Evolutionary conservation across 2,329 filamentous ascomycete species (phyloP), one percentile per base, ranked within the genome.

Genomic region (Epichloe typhina): DNA sequence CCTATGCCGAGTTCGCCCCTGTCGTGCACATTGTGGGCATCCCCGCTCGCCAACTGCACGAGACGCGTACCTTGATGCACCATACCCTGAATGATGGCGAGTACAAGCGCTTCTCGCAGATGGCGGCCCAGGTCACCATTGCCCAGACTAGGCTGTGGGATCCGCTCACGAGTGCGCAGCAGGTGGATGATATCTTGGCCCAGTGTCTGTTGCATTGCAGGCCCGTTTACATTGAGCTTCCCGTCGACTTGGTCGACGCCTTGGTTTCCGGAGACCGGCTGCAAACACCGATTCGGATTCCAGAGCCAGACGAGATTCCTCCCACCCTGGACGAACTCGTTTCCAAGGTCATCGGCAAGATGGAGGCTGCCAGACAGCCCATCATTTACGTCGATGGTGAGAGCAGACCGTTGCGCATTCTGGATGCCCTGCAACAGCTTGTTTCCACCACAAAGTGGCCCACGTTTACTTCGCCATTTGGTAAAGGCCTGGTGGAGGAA

Each of bases 21-120:
- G 71, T 82, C 19, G 71, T 81, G 11, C 77, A 82, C 56, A 73
- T 82, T 41, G 76, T 80, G 21, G 78, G 78, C 2, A 73, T 72
- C 0, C 75, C 77, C 8, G 62, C 64, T 2, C 66, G 71, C 2
- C 54, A 58, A 8, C 64, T 68, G 3, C 75, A 78, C 53, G 65
- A 70, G 9, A 58, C 62, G 2, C 66, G 72, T 3, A 59, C 65
- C 11, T 54, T 70, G 46, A 63, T 79, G 21, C 77, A 80, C 50
- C 77, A 80, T 52, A 77, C 76, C 0, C 69, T 80, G 54, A 70
- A 72, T n/a, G 76, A 79, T 55, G 74, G 74, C 11, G 71, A 79
- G 35, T 79, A 72, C 50, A 61, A 68, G 21, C 64, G 70, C 15
- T 79, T 79, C 59, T 64, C 69, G 7, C 64, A 72, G 44, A 75